Evolutionary conservation across 306 rosid genomes (phyloP), one percentile per base, ranked within the genome.

Genomic region (Hippophae rhamnoides): DNA sequence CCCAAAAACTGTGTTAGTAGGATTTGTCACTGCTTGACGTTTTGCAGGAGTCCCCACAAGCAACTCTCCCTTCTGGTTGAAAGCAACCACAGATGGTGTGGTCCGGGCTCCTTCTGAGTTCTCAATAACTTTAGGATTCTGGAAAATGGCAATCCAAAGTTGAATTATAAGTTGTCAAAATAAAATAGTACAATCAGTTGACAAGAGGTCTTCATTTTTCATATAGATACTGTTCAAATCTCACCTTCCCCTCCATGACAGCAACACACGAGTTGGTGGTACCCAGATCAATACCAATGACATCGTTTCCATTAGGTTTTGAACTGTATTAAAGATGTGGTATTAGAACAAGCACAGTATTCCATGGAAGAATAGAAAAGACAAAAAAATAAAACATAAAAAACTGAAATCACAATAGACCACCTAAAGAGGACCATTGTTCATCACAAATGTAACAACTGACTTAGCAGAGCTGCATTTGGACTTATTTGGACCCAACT

Each of bases 41-140:
- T 90, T 90, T 31, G 97, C 97, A 9, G 97, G 97, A 27, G 95
- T 90, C 52, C 97, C 97, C 5, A 90, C 97, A 69, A 90, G 93
- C 26, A 84, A 72, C 66, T 90, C 97, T 52, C 90, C 97, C 72
- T 90, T 90, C 82, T 86, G 95, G 68, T 77, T 84, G 73, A 90
- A 90, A 47, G 97, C 95, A 74, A 90, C 94, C 47, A 90, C 95
- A 0, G 97, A 90, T 9, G 97, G 97, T n/a, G 97, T 90, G 13
- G 97, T 90, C 26, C 95, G 82, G 6, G 97, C 82, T 58, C 97
- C 97, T 71, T 87, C 96, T 1, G 96, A 63, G 63, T 87, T 87
- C 68, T 87, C 96, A 44, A 87, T 84, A 61, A 87, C 96, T 76
- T 87, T 87, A 51, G 96, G 85, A 60, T 72, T 87, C 96, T 87